Base-by-base conservation (phyloP, 768 basidiomycete genomes). In the Pluteus cervinus region DNA sequence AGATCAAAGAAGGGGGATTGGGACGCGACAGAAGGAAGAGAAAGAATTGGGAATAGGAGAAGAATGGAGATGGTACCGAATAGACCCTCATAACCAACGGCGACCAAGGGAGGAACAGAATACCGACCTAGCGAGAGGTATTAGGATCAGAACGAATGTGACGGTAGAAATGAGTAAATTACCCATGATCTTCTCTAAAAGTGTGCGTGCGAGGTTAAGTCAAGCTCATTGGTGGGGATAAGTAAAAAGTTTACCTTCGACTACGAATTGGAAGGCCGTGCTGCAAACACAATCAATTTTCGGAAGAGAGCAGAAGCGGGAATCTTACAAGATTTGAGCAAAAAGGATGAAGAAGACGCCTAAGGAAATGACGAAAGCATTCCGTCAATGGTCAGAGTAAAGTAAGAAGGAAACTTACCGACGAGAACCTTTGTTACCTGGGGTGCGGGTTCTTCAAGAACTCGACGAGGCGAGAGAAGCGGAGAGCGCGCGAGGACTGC, bases 131-230 rank as follows among this genome's bases (percentile, higher is more conserved):
- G 31, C 41, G 44, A 14, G 11, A 31, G 20, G 35, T 8, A 40
- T 28, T 22, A 5, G 7, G 15, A 14, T 7, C 33, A 17, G 25
- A 16, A n/a, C 20, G 23, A 10, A 36, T 24, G n/a, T 12, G 18
- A 6, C 23, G n/a, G n/a, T 14, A 3, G 7, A 9, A 6, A 37
- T 23, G 15, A 25, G n/a, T 38, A 20, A 51, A 58, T 45, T 41
- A 52, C 77, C 67, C 84, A 98, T 81, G 49, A 98, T 92, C 68
- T 87, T 93, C 65, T 97, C 94, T n/a, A n/a, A n/a, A n/a, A n/a
- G n/a, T 73, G 41, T 35, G 37, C 39, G 8, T 24, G 31, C 40
- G 39, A 20, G 36, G 28, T 37, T 41, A 34, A 38, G 40, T 30
- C 35, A 45, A 40, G 25, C 20, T 41, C 23, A 18, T 43, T 11